Base-by-base conservation (phyloP, 192 early-diverging fungal species). In the Entophlyctis luteolus region DNA sequence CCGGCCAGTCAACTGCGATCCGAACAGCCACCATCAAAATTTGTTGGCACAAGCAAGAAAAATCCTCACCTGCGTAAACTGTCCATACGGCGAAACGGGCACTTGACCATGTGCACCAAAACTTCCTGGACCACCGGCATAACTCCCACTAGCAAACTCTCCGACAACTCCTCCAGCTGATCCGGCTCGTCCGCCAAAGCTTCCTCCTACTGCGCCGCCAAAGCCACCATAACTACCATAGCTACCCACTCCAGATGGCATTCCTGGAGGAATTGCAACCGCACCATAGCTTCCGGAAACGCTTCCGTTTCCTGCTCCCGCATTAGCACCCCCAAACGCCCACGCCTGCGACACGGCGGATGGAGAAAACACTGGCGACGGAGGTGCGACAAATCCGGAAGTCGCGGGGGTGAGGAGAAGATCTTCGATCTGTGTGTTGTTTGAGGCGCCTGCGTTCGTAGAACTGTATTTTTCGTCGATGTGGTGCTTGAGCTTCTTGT, bases 401-500 rank as follows among this genome's bases (percentile, higher is more conserved):
- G 50, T 20, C 50, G 29, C 29, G 18, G 29, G 50, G 2, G 29
- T 28, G 25, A 53, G 50, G 18, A 53, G 14, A 1, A 27, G 23
- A 25, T 12, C 50, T 20, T 53, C 50, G 18, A 28, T 28, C 2
- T 16, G 16, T 20, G 25, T 14, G 42, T 10, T 45, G 42, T 10
- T 45, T 10, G 33, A 14, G 52, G 56, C 23, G 10, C 16, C 52
- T 16, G 16, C 6, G 5, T 59, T 39, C 32, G 65, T 27, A 12
- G 60, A 67, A 20, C 28, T 46, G 66, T 92, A 95, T 75, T 90
- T 90, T 75, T 81, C 86, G 59, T 98, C 90, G 29, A 98, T 66
- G 70, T 90, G 85, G 57, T 89, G 86, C 62, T 90, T 92, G 35
- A 98, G 86, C 72, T 96, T 93, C 75, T 91, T 92, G 79, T 98